Conservation (phyloP, 352 stramenopile species). For the Phytophthora niederhauseri region DNA sequence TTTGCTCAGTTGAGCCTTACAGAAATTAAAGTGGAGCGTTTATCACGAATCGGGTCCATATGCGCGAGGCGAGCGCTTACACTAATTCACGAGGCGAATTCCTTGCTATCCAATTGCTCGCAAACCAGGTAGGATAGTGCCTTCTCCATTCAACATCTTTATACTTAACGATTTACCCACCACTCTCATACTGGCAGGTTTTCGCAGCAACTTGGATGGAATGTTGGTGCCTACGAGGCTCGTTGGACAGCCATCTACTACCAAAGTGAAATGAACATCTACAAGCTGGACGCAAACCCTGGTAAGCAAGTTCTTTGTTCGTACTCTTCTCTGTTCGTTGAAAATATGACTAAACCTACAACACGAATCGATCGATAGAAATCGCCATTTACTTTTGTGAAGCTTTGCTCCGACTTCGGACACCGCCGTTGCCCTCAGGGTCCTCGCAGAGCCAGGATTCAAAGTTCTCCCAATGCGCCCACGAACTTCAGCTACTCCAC, state of each 20-base stretch:
- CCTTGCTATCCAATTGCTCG: slow-evolving; percentile 8
- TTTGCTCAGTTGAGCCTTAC: slow-evolving; percentile 42
- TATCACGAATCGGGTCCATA: slow-evolving; percentile 41
- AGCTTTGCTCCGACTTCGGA: slow-evolving; percentile 32
- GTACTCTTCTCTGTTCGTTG: background rate
- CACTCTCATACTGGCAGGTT: slow-evolving; percentile 30
- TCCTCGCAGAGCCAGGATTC: slow-evolving; percentile 29
- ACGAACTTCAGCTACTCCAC: slow-evolving; percentile 49
- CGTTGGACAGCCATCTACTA: slow-evolving; percentile 59
- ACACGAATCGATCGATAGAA: slow-evolving; percentile 18
- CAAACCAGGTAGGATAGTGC: slow-evolving; percentile 34
- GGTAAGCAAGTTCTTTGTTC: slow-evolving; percentile 26
- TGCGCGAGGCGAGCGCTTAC: slow-evolving; percentile 47
- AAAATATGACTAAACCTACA: background rate
- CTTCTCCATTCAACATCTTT: background rate
- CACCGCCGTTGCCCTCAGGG: slow-evolving; percentile 19
- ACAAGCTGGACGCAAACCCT: slow-evolving; percentile 54
- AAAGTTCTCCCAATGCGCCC: slow-evolving; percentile 40
- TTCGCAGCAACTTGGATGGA: slow-evolving; percentile 45
- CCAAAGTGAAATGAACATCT: slow-evolving; percentile 50
- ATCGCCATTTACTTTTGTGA: slow-evolving; percentile 45
- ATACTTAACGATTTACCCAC: background rate
- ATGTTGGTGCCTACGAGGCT: slow-evolving; percentile 41
- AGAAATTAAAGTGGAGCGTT: slow-evolving; percentile 44
- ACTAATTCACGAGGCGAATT: slow-evolving; percentile 19